A percentile compares a stretch with the other conserved stretches of the same genome.
phyloP scores from a whole-genome alignment of 306 rosid species.

The Malus orientalis region DNA sequence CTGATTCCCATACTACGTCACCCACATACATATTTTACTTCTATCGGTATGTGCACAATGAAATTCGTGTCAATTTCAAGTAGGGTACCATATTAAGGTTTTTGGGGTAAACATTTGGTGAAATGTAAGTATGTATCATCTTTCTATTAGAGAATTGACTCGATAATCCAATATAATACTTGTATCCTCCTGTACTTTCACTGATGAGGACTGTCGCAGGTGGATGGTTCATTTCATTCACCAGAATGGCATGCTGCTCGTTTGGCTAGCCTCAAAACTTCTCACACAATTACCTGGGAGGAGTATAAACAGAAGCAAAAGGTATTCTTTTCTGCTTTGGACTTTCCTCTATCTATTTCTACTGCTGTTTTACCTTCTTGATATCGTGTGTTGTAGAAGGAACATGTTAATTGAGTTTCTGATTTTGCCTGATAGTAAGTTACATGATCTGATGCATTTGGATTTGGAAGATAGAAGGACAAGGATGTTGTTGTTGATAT shows the following conservation, averaged over 20 bases:
- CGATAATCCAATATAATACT: slow-evolving; percentile 16
- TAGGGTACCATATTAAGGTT: neutral
- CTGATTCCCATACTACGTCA: neutral
- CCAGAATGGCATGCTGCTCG: slow-evolving; percentile 99
- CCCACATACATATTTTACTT: neutral
- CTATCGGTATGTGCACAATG: neutral
- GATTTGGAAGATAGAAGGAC: neutral
- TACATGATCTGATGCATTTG: neutral
- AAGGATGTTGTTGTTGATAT: neutral
- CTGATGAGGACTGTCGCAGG: slow-evolving; percentile 98
- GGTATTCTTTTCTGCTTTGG: slow-evolving; percentile 29
- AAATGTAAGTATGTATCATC: neutral
- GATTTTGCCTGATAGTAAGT: neutral
- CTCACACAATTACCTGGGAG: slow-evolving; percentile 97
- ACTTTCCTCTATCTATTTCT: neutral
- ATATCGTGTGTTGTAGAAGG: neutral
- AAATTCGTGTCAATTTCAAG: neutral
- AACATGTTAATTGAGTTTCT: neutral
- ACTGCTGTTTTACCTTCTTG: neutral
- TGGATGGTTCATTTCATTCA: slow-evolving; percentile 99
- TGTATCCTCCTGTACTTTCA: slow-evolving; percentile 32
- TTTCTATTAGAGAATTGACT: slow-evolving; percentile 12
- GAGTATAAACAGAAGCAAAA: slow-evolving; percentile 88
- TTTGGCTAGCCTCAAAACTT: slow-evolving; percentile 97
- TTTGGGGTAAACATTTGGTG: no score